A percentile compares a stretch with the other conserved stretches of the same genome.
Conservation (phyloP, 176 grass and related monocot species). For the Dendrocalamus sinicus region DNA sequence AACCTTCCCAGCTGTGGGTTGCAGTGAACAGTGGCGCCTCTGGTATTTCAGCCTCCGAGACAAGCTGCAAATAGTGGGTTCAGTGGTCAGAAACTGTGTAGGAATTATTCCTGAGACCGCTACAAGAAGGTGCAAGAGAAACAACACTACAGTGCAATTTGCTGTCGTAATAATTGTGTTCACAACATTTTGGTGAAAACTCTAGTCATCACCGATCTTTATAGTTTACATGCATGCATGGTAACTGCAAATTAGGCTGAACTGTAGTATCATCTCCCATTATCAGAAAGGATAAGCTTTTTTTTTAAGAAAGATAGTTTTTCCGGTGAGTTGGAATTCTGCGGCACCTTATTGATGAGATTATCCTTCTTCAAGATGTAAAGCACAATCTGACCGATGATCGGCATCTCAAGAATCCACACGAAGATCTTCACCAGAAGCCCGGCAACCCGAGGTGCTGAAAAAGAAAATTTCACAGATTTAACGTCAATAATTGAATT, state of each 20-base stretch:
- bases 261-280: not conserved
- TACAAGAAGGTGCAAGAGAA: not conserved
- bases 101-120: constrained; percentile 1
- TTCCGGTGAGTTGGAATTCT: not conserved
- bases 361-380: constrained; percentile 93
- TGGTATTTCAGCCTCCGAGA: constrained; percentile 73
- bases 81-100: not conserved
- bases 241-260: not conserved
- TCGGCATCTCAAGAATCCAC: constrained; percentile 81
- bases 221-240: not conserved
- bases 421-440: constrained; percentile 95
- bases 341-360: constrained; percentile 83
- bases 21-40: constrained; percentile 81
- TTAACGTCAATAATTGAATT: not conserved
- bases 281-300: not conserved
- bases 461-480: not conserved
- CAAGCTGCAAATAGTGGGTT: constrained; percentile 58
- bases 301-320: not conserved
- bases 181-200: constrained; percentile 1
- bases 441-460: constrained; percentile 89
- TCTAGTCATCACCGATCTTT: not conserved
- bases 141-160: not conserved
- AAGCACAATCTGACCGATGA: constrained; percentile 63
- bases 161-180: not conserved
- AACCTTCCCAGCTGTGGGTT: constrained; percentile 74